A percentile compares a stretch with the other conserved stretches of the same genome.
These are phyloP conservation scores for Eragrostis nindensis DNA, from an alignment of 176 grass and related monocot species.

Conservation along the genomic window DNA sequence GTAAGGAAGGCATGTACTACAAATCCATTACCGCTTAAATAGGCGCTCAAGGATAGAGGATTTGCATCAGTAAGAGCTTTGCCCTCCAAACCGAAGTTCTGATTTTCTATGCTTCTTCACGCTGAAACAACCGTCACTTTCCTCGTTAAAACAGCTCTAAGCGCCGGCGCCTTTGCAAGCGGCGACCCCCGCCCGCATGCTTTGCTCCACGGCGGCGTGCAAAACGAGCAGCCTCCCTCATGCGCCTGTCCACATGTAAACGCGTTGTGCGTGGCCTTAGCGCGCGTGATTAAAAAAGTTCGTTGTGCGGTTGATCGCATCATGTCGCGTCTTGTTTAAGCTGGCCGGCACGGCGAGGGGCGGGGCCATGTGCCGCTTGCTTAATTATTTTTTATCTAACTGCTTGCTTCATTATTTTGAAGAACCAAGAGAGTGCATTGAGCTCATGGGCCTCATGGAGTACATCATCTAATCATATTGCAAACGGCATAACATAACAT, in stretches of 20 bases:
- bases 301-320: neutral
- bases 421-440: neutral
- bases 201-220: too few relatives aligned
- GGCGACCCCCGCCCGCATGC: too few relatives aligned
- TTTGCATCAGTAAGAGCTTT: too few relatives aligned
- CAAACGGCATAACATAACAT: neutral
- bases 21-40: too few relatives aligned
- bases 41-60: too few relatives aligned
- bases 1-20: too few relatives aligned
- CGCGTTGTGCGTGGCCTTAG: too few relatives aligned
- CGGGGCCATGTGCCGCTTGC: neutral
- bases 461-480: neutral
- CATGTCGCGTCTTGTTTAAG: neutral
- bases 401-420: neutral
- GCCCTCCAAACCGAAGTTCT: too few relatives aligned
- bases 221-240: too few relatives aligned
- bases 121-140: too few relatives aligned
- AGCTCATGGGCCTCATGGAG: neutral
- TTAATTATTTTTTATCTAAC: neutral
- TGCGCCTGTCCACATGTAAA: neutral
- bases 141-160: neutral
- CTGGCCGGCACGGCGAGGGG: neutral
- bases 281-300: neutral
- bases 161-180: too few relatives aligned
- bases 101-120: too few relatives aligned